These are phyloP conservation scores for Penicillium sp. DNA, from an alignment of 2,329 filamentous ascomycete genomes.

Conservation along the genomic window DNA sequence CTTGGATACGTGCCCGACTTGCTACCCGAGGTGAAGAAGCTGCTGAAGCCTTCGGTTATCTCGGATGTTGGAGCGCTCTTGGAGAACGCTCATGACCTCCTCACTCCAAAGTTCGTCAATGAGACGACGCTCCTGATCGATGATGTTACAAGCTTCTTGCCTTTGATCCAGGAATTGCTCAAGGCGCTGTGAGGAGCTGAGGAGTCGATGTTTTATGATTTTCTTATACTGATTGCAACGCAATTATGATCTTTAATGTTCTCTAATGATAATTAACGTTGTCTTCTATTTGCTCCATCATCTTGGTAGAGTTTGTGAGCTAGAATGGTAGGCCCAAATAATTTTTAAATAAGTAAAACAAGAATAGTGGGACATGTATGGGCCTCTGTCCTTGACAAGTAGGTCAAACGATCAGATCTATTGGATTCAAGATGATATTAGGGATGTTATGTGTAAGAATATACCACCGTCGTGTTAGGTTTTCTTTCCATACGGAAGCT, in stretches of 20 bases:
- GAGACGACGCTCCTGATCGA: constrained; percentile 20
- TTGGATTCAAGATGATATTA: too few relatives aligned
- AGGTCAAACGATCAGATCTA: too few relatives aligned
- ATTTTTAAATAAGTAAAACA: background rate
- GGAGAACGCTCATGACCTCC: constrained; percentile 27
- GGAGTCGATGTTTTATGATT: constrained; percentile 4
- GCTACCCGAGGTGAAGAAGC: constrained; percentile 28
- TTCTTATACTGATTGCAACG: constrained; percentile 7
- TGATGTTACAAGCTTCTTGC: constrained; percentile 20
- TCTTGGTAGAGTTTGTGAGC: background rate
- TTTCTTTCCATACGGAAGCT: too few relatives aligned
- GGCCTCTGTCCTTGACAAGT: too few relatives aligned
- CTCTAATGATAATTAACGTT: constrained; percentile 11
- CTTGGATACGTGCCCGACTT: constrained; percentile 26
- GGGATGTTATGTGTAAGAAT: too few relatives aligned
- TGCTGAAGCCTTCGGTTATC: constrained; percentile 26
- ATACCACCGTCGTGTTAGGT: too few relatives aligned
- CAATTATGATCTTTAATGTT: constrained; percentile 9
- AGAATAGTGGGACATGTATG: background rate
- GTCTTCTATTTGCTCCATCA: background rate
- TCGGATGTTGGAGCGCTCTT: constrained; percentile 24
- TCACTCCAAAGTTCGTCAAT: constrained; percentile 29
- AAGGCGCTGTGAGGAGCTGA: constrained; percentile 16
- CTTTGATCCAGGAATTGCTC: constrained; percentile 18
- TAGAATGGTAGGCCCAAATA: background rate